These are phyloP conservation scores for Colletotrichum tropicale DNA, from an alignment of 2,329 filamentous ascomycete species.

Conservation along the genomic window DNA sequence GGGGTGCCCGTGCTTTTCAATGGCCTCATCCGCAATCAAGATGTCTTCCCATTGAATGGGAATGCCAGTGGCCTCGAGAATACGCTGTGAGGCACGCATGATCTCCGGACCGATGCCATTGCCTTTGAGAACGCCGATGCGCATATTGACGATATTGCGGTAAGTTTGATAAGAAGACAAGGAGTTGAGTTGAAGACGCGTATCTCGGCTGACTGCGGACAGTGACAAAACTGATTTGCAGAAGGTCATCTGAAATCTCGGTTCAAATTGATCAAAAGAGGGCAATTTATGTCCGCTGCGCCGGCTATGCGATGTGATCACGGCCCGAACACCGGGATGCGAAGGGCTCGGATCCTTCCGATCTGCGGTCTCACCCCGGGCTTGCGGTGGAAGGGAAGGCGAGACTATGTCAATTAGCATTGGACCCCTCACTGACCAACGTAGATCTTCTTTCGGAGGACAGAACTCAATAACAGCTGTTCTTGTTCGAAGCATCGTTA, in stretches of 20 bases:
- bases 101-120: not conserved
- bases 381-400: not conserved
- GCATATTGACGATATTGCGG: not conserved
- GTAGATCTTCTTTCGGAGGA: not conserved
- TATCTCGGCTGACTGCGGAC: not conserved
- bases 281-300: not conserved
- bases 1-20: not conserved
- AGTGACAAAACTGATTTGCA: not conserved
- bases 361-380: not conserved
- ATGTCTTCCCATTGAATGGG: not conserved
- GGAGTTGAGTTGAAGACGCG: not conserved
- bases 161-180: not conserved
- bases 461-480: accelerated
- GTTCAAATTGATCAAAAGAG: not conserved
- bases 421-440: too few species aligned
- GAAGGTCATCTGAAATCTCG: not conserved
- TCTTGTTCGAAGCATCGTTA: not conserved
- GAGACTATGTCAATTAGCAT: not conserved
- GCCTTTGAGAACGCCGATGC: not conserved
- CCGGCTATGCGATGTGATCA: not conserved
- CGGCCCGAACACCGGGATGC: not conserved
- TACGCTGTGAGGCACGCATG: not conserved
- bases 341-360: not conserved
- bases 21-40: not conserved
- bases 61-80: not conserved